Evolutionary conservation across 2,329 filamentous ascomycete genomes (phyloP), one percentile per base, ranked within the genome.

Genomic region (Paraphoma sp.): DNA sequence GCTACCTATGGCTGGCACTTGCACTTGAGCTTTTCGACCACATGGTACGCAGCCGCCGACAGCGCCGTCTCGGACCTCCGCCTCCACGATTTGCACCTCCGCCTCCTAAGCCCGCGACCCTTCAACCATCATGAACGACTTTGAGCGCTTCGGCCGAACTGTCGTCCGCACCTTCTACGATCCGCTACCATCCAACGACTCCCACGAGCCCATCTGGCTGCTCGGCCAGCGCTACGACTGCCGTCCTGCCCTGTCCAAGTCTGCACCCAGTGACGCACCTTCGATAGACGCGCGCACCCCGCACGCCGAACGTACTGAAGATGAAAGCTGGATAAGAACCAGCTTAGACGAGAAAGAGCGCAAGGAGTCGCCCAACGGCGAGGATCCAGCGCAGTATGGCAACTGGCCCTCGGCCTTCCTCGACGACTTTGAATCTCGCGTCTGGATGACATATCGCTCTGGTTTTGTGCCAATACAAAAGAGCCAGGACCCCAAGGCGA

Each of bases 361-460:
- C 90, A 78, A 93, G 93, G 74, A 73, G 54, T 64, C 69, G 6
- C 63, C 68, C 45, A 73, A 75, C 53, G 71, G 72, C 53, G 67
- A 72, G 38, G 74, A 76, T 46, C 73, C 72, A 0, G 53, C 69
- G 0, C 70, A 77, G 40, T 79, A 79, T 53, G 76, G 80, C 57
- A 88, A 89, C 56, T 99, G 95, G 95, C 95, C 95, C 9, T 80
- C 85, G 9, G 83, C 86, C 4, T 99, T 99, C 70, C 81, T 98
- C 33, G 90, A 93, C 57, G 95, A 99, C 76, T 96, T 98, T 69
- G 93, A 97, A 74, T 93, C 94, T 5, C 87, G 87, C 59, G 87
- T 97, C 75, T 98, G 95, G 94, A 91, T 99, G 85, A 98, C 94
- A 9, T 99, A 99, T 72, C 87, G 95, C 49, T 95, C 89, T 28